phyloP scores from a whole-genome alignment of 371 early-diverging fungal genomes.

The Lichtheimia corymbifera region DNA sequence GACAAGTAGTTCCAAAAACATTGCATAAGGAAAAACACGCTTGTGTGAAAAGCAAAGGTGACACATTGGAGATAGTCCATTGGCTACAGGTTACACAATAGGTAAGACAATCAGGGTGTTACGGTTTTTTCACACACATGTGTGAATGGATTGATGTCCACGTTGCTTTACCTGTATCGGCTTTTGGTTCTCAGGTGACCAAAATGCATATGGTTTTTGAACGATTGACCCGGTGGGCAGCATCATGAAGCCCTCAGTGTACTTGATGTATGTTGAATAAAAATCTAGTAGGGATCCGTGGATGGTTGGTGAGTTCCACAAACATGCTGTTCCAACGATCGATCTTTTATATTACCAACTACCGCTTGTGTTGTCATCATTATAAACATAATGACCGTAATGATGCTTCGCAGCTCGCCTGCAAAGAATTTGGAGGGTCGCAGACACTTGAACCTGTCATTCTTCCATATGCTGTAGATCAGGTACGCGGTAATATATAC shows the following conservation, averaged over 20 bases:
- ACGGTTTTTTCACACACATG: neutral
- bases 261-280: constrained; percentile 45
- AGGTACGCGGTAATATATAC: constrained; percentile 35
- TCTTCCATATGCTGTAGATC: constrained; percentile 32
- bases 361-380: constrained; percentile 44
- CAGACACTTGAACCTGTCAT: constrained; percentile 41
- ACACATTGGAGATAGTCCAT: constrained; percentile 33
- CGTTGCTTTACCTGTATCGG: constrained; percentile 8
- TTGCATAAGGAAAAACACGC: constrained; percentile 33
- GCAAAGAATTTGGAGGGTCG: constrained; percentile 33
- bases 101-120: neutral
- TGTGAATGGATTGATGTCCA: no score
- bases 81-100: constrained; percentile 15
- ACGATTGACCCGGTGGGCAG: constrained; percentile 24
- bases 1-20: constrained; percentile 38
- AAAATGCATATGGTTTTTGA: constrained; percentile 36
- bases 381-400: constrained; percentile 39
- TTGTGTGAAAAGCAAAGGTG: constrained; percentile 26
- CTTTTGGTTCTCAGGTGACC: constrained; percentile 34
- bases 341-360: constrained; percentile 34
- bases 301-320: constrained; percentile 3
- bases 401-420: constrained; percentile 48
- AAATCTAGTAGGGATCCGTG: constrained; percentile 19
- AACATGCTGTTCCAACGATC: neutral
- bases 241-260: constrained; percentile 38